These are phyloP conservation scores for Galerina sulciceps DNA, from an alignment of 768 basidiomycete species.

Conservation along the genomic window DNA sequence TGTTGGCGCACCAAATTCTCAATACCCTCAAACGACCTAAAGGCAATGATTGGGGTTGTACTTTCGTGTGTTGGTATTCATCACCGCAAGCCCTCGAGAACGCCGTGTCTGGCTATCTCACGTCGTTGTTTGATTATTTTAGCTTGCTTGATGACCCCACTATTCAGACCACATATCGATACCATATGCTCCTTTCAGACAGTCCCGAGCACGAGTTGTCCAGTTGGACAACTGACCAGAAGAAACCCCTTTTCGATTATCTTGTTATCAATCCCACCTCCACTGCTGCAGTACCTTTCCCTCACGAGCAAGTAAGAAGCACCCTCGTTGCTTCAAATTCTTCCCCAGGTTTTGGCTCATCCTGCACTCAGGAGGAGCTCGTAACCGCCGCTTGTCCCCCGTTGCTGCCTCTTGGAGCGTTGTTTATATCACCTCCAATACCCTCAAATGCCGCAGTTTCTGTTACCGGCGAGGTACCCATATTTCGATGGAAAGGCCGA, in stretches of 20 bases:
- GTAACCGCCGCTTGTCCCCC: conserved; percentile 33
- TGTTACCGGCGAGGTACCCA: conserved; percentile 23
- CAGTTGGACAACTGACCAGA: conserved; percentile 6
- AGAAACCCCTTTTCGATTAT: conserved; percentile 19
- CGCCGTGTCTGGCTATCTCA: conserved; percentile 33
- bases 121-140: conserved; percentile 33
- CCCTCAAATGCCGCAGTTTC: conserved; percentile 28
- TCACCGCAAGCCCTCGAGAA: conserved; percentile 27
- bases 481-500: conserved; percentile 29
- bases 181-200: not conserved
- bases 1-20: conserved; percentile 35
- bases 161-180: conserved; percentile 8
- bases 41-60: conserved; percentile 34
- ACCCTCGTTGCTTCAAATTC: conserved; percentile 34
- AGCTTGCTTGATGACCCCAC: conserved; percentile 5
- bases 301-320: conserved; percentile 24
- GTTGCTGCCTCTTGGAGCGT: conserved; percentile 30
- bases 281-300: conserved; percentile 26
- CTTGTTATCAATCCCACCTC: conserved; percentile 25
- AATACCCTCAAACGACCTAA: conserved; percentile 31
- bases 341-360: conserved; percentile 34
- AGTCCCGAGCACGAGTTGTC: not conserved
- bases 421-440: conserved; percentile 33
- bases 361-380: conserved; percentile 38
- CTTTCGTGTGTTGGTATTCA: conserved; percentile 36